Evolutionary conservation across 306 rosid genomes (phyloP), one percentile per base, ranked within the genome.

Genomic region (Cicer arietinum): DNA sequence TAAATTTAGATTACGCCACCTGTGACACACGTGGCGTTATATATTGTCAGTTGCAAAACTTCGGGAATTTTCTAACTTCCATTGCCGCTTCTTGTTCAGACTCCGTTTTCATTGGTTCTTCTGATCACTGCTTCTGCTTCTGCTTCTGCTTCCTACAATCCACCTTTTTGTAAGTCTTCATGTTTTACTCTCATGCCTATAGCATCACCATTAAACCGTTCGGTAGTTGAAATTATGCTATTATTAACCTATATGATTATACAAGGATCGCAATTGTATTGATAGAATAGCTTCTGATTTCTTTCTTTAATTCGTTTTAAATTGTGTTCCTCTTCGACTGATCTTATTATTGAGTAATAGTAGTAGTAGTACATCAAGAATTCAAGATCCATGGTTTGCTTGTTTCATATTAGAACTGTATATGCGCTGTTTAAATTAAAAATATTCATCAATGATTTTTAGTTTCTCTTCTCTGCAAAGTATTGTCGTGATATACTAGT

Each of bases 51-150:
- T 45, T 39, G 3, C 5, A 58, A 79, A 62, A 57, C 45, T 48
- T 80, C 80, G 8, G 59, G 84, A 80, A 25, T n/a, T 0, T 9
- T 67, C 65, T 41, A 4, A 6, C 4, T 73, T 62, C 20, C 41
- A 2, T 47, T 37, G 50, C 61, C 50, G 30, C 69, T 37, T 60
- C 39, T 13, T 22, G 9, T 56, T 18, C 20, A 39, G 37, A 14
- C 37, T 51, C 61, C 11, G 25, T 61, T 60, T 57, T 30, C 18
- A 4, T 35, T 48, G 7, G 2, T 25, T 60, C 42, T 16, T 8
- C 62, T 6, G 3, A 16, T 0, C 8, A 0, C 51, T 4, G n/a
- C 22, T 20, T 20, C 22, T 20, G 22, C 3, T 2, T 2, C 30
- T 16, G 11, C 13, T 9, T n/a, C 35, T 69, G 47, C 35, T 53